Conservation (phyloP, 2,329 filamentous ascomycete species). For the Fusarium sp. region DNA sequence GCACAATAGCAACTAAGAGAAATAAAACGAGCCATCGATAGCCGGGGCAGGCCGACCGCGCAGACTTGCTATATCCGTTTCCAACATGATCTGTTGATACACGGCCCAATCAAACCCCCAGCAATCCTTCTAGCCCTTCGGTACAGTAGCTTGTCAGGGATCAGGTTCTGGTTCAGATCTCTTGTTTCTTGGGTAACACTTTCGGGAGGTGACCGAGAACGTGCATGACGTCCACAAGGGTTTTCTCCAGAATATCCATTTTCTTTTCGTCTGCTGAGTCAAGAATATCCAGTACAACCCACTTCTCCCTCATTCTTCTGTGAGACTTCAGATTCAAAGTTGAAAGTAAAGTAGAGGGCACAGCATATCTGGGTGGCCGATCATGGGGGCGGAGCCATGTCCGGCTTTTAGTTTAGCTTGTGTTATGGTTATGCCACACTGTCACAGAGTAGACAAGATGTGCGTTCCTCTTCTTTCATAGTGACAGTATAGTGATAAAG, state of each 20-base stretch:
- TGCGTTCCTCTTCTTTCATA: not conserved
- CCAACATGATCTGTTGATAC: conserved; percentile 19
- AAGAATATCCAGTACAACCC: not conserved
- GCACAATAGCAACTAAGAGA: not conserved
- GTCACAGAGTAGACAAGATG: conserved; percentile 2
- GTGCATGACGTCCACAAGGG: conserved; percentile 22
- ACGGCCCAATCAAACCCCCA: conserved; percentile 12
- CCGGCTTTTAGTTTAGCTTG: not conserved
- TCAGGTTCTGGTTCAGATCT: conserved; percentile 5
- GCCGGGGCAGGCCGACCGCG: conserved; percentile 31
- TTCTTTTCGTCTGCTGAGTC: conserved; percentile 1
- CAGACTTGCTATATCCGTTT: conserved; percentile 17
- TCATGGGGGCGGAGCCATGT: not conserved
- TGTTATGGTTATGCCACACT: not conserved
- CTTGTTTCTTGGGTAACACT: conserved; percentile 27
- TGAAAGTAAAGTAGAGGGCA: not conserved
- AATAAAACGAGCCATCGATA: conserved; percentile 33
- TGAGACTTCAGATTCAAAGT: not conserved
- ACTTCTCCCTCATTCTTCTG: not conserved
- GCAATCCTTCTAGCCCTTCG: conserved; percentile 3
- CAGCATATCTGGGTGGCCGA: not conserved
- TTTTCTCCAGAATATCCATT: not conserved
- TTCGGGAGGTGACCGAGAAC: conserved; percentile 39
- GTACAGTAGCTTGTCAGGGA: conserved; percentile 14
- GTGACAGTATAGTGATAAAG: not conserved